Percentiles rank a stretch among this genome's conserved stretches.
Conservation (phyloP, 2,329 filamentous ascomycete species). For the Phyllosticta citrichinensis region DNA sequence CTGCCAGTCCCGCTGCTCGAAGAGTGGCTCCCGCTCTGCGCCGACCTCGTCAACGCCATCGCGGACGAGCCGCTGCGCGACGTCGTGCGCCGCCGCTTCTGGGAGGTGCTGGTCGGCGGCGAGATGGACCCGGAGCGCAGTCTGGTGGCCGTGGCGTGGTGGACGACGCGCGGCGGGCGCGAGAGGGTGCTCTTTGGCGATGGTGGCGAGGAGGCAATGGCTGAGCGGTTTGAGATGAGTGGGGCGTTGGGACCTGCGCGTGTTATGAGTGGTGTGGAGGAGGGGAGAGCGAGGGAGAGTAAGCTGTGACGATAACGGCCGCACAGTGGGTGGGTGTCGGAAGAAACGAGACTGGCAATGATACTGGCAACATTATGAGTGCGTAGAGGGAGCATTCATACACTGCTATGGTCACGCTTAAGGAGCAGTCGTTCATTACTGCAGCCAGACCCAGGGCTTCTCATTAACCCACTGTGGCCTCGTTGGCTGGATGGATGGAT, state of each 20-base stretch:
- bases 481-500: too few relatives aligned
- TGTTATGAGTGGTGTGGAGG: conserved; percentile 14
- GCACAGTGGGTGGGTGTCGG: too few relatives aligned
- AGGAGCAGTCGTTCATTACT: too few relatives aligned
- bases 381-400: too few relatives aligned
- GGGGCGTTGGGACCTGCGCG: conserved; percentile 34
- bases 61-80: conserved; percentile 52
- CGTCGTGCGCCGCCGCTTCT: conserved; percentile 60
- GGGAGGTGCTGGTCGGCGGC: conserved; percentile 67
- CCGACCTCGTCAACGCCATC: conserved; percentile 56
- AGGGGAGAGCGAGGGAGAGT: conserved; percentile 25
- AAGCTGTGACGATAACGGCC: conserved; percentile 28
- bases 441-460: too few relatives aligned
- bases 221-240: conserved; percentile 45
- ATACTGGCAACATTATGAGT: too few relatives aligned
- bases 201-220: conserved; percentile 44
- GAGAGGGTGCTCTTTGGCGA: conserved; percentile 44
- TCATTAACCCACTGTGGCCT: too few relatives aligned
- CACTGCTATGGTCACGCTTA: too few relatives aligned
- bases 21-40: conserved; percentile 69
- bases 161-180: conserved; percentile 57
- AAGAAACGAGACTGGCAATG: too few relatives aligned
- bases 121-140: conserved; percentile 85
- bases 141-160: conserved; percentile 73
- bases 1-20: conserved; percentile 60